These are phyloP conservation scores for Fallopia convolvulus DNA, from an alignment of 148 eudicot species.

Conservation along the genomic window DNA sequence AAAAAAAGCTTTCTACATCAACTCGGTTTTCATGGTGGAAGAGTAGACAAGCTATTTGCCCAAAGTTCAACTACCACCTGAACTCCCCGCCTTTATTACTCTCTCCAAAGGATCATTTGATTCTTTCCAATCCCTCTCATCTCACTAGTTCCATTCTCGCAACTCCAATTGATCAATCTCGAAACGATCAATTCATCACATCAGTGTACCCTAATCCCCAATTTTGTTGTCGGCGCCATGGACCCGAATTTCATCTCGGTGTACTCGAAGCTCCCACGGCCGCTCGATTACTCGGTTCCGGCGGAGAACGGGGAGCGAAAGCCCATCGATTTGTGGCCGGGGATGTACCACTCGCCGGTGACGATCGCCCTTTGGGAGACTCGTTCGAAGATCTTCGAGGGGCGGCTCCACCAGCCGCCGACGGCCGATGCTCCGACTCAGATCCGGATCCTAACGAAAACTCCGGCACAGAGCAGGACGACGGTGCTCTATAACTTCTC, in stretches of 20 bases:
- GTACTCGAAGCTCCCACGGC: conserved; percentile 55
- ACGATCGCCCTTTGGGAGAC: conserved; percentile 88
- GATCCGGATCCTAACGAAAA: conserved; percentile 45
- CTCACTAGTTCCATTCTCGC: not conserved
- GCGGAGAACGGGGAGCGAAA: conserved; percentile 33
- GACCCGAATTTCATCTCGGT: conserved; percentile 49
- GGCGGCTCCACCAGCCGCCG: conserved; percentile 46
- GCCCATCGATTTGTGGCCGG: conserved; percentile 82
- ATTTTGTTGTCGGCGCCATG: not conserved
- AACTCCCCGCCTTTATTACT: not conserved
- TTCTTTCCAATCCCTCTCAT: not conserved
- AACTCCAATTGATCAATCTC: not conserved
- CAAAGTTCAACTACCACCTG: not conserved
- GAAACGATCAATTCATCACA: not conserved
- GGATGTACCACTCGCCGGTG: conserved; percentile 97
- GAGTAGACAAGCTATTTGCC: not conserved
- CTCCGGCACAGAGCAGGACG: conserved; percentile 64
- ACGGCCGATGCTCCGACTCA: conserved; percentile 62
- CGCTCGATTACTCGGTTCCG: conserved; percentile 27
- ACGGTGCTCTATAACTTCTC: conserved; percentile 67
- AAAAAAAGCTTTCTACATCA: no score
- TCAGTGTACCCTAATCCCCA: not conserved
- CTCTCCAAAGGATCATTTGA: no score
- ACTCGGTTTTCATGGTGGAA: not conserved
- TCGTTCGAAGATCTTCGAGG: conserved; percentile 60